Evolutionary conservation across 495 filamentous ascomycete genomes (phyloP), one percentile per base, ranked within the genome.

Genomic region (Aspergillus sclerotiicarbonarius): DNA sequence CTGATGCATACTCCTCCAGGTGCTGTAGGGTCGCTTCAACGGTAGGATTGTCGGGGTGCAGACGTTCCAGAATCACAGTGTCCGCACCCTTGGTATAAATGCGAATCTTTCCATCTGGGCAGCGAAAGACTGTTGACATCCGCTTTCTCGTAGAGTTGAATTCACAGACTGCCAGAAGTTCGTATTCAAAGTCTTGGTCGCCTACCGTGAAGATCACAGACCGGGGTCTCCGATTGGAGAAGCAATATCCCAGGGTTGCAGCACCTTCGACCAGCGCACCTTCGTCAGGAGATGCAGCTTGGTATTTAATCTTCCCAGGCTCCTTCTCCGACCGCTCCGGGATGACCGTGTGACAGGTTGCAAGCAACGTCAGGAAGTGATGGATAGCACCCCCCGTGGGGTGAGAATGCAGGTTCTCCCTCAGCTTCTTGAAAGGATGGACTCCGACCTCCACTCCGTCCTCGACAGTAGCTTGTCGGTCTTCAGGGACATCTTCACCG

Each of bases 131-230:
- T 8, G 92, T 90, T 4, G 94, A 97, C 95, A 99, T 99, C 49
- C 95, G 81, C 74, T 99, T 99, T 51, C 95, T 79, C 18, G 95
- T 96, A 3, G 94, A 98, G 74, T 99, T 98, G 80, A 99, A 99
- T 72, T 99, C 95, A 70, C 92, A 96, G 30, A 99, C 92, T 15
- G 93, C 92, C 50, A 99, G 75, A 31, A 99, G 80, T 66, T 99
- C 94, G 65, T 94, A 98, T 66, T 96, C 87, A 21, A 81, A 79
- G 56, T 90, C 80, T 65, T 86, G 72, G 0, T 88, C 90, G 25
- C 80, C 82, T 35, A 89, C 85, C 21, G 84, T 79, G 62, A 97
- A 90, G 41, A 89, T 86, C 31, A 98, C 94, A 5, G 89, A 81
- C 51, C 88, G 82, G 33, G 95, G 95, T 71, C 89, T 96, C 53